A percentile compares a stretch with the other conserved stretches of the same genome.
phyloP scores from a whole-genome alignment of 2,329 filamentous ascomycete genomes.

The Talaromyces sp. region DNA sequence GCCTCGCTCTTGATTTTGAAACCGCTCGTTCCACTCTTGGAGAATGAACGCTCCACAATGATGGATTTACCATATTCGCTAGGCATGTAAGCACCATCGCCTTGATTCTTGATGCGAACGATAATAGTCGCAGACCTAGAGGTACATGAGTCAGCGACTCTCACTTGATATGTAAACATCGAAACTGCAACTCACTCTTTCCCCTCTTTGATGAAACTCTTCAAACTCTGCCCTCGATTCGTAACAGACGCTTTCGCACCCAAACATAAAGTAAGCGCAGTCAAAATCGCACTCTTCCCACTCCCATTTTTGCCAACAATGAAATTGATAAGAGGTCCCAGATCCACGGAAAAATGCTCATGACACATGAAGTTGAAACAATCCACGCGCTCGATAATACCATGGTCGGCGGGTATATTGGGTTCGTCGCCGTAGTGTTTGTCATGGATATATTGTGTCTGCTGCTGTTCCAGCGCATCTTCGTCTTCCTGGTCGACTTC shows the following conservation, averaged over 20 bases:
- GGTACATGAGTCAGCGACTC: not conserved
- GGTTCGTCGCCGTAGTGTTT: conserved; percentile 54
- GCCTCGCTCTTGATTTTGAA: conserved; percentile 81
- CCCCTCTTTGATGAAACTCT: conserved; percentile 87
- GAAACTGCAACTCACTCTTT: conserved; percentile 57
- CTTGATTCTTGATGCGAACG: conserved; percentile 88
- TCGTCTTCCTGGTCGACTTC: conserved; percentile 29
- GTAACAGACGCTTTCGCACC: conserved; percentile 90
- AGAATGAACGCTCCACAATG: conserved; percentile 86
- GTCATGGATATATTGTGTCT: conserved; percentile 60
- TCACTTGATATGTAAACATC: too few relatives aligned
- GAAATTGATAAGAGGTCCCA: conserved; percentile 97
- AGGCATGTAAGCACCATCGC: conserved; percentile 76
- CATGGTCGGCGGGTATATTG: conserved; percentile 75
- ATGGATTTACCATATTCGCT: conserved; percentile 82
- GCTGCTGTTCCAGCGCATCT: conserved; percentile 52
- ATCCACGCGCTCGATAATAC: conserved; percentile 81
- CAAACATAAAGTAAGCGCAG: conserved; percentile 88
- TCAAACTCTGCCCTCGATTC: conserved; percentile 85
- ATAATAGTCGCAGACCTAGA: conserved; percentile 59
- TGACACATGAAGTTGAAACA: conserved; percentile 98
- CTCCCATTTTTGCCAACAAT: conserved; percentile 97
- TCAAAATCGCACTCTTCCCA: conserved; percentile 93
- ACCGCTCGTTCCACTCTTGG: conserved; percentile 66
- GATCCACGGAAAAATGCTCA: conserved; percentile 69